Percentiles rank a stretch among this genome's conserved stretches.
phyloP scores from a whole-genome alignment of 1,284 basidiomycete species.

The Phellopilus nigrolimitatus region DNA sequence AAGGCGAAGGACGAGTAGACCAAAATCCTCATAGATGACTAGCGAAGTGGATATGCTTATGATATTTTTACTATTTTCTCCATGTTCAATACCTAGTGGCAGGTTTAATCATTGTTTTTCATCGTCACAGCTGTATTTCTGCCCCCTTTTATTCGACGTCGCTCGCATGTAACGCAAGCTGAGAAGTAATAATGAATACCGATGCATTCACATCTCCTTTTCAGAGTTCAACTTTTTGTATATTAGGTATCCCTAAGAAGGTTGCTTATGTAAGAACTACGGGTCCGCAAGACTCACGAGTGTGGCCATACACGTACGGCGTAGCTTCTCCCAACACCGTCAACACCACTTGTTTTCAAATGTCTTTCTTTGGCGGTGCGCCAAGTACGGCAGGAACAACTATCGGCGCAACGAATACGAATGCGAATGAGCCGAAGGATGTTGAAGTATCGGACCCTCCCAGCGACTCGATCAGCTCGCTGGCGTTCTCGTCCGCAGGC shows the following conservation, averaged over 20 bases:
- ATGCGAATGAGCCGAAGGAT: slow-evolving; percentile 48
- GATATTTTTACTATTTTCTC: not conserved
- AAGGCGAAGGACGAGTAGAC: slow-evolving; percentile 8
- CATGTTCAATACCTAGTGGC: not conserved
- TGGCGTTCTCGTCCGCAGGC: slow-evolving; percentile 60
- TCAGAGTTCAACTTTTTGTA: not conserved
- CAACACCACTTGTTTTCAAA: slow-evolving; percentile 19
- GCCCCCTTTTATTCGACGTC: not conserved
- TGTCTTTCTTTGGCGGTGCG: slow-evolving; percentile 38
- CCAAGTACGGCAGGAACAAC: slow-evolving; percentile 26
- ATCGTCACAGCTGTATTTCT: slow-evolving; percentile 4
- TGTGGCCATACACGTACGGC: no score
- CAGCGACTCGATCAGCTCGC: slow-evolving; percentile 66
- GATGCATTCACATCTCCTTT: not conserved
- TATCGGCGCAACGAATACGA: slow-evolving; percentile 25
- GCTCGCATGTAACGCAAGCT: not conserved
- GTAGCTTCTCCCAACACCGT: no score
- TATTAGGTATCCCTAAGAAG: no score
- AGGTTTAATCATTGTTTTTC: not conserved
- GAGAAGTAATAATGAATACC: not conserved
- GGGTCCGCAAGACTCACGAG: no score
- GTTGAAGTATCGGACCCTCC: slow-evolving; percentile 73
- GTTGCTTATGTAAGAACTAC: not conserved
- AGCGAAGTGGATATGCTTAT: not conserved
- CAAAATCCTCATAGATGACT: not conserved